Percentiles rank a stretch among this genome's conserved stretches.
phyloP scores from a whole-genome alignment of 148 eudicot species.

The Rhododendron mucronatum region DNA sequence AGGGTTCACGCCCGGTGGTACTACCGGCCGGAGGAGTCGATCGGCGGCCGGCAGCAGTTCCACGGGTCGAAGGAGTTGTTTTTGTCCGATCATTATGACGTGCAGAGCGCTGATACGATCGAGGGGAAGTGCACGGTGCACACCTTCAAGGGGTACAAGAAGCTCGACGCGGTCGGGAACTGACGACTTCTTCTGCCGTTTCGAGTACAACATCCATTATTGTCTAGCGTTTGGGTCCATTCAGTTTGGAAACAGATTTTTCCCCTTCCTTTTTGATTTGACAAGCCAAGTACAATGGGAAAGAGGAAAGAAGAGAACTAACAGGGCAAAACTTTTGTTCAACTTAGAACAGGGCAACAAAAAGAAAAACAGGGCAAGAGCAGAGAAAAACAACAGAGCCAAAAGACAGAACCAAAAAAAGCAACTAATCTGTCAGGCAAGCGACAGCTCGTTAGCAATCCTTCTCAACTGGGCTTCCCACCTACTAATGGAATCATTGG shows the following conservation, averaged over 20 bases:
- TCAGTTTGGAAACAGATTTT: background rate
- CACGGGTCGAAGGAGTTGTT: constrained; percentile 81
- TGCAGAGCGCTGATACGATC: constrained; percentile 77
- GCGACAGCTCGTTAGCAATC: too few species aligned
- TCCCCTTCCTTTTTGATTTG: too few species aligned
- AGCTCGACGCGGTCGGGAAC: constrained; percentile 80
- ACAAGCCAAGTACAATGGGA: background rate
- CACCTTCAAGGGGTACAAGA: constrained; percentile 64
- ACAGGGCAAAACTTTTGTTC: too few species aligned
- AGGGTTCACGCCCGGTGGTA: constrained; percentile 74
- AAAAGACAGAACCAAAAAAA: too few species aligned
- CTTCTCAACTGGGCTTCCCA: too few species aligned
- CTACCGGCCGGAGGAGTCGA: constrained; percentile 87
- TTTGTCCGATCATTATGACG: constrained; percentile 72
- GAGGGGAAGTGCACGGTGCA: constrained; percentile 86
- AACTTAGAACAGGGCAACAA: too few species aligned
- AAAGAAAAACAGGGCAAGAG: too few species aligned
- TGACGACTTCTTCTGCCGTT: constrained; percentile 86
- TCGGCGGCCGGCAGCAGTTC: constrained; percentile 79
- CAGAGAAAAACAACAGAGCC: too few species aligned
- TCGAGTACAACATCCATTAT: constrained; percentile 46
- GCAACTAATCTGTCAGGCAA: too few species aligned
- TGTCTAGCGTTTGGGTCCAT: background rate
- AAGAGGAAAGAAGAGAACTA: background rate
- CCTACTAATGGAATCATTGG: too few species aligned